Base-by-base conservation (phyloP, 2,329 filamentous ascomycete genomes). In the Knufia fluminis region DNA sequence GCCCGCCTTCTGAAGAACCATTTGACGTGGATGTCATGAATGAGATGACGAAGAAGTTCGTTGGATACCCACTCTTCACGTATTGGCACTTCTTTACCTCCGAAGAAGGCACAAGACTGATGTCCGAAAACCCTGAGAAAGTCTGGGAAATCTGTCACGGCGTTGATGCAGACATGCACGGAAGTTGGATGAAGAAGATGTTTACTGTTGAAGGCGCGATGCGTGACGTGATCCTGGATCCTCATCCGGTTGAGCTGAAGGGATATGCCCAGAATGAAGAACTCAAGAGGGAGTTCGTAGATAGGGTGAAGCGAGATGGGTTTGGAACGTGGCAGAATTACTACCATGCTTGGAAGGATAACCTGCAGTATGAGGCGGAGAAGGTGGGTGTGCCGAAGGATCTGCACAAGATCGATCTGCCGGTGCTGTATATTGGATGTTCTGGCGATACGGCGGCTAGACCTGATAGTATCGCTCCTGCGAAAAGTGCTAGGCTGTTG, bases 81-180 rank as follows among this genome's bases (percentile, higher is more conserved):
- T 77, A 76, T 62, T 75, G 71, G 71, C 57, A 71, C 45, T 64
- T 75, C 24, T 70, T 75, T 56, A 62, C 61, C 1, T 61, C 66
- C 1, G 58, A 64, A 0, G 70, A 74, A 32, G 68, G 65, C 1
- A 55, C 64, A 1, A 56, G 57, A 1, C 36, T 74, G n/a, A 58
- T 75, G 24, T 59, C 63, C 4, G 50, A 55, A 23, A 64, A 72
- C 48, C 51, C 68, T 0, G 69, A 71, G 23, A 64, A 64, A 14
- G 46, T 66, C 3, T 73, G 64, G 52, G 48, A 59, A 23, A 61
- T 55, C 2, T 51, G 64, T 32, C 67, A 71, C 50, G 62, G 63
- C 7, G 59, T 62, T 0, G 60, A 56, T 1, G 50, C 53, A 1
- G 56, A 57, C 38, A n/a, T n/a, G n/a, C n/a, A n/a, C n/a, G n/a